Percentiles rank a stretch among this genome's conserved stretches.
These are phyloP conservation scores for Tetracladium setigerum DNA, from an alignment of 495 filamentous ascomycete species.

Conservation along the genomic window DNA sequence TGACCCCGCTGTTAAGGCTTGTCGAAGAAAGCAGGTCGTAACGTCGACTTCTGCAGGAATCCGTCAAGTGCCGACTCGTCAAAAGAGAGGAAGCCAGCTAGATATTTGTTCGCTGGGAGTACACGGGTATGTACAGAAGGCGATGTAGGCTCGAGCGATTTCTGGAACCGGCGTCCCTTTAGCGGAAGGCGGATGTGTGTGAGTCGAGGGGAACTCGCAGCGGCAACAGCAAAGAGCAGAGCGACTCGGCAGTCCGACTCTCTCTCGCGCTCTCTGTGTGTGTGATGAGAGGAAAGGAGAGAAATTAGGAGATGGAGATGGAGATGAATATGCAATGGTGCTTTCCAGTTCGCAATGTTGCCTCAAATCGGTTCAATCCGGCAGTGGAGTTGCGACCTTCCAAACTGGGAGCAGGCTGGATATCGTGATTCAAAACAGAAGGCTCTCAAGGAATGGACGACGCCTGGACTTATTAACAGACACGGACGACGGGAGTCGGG, in stretches of 20 bases:
- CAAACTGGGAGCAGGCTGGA: no score
- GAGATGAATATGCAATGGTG: no score
- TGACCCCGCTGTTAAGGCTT: slow-evolving; percentile 4
- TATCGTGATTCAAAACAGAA: slow-evolving; percentile 9
- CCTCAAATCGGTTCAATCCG: no score
- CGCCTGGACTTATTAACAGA: no score
- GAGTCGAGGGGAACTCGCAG: slow-evolving; percentile 4
- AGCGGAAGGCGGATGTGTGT: slow-evolving; percentile 4
- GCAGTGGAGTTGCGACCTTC: no score
- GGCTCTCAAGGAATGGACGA: slow-evolving; percentile 7
- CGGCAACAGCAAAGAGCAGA: neutral
- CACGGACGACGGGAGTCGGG: slow-evolving; percentile 8
- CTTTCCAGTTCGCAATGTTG: no score
- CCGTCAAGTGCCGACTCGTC: slow-evolving; percentile 14
- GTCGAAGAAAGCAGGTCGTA: slow-evolving; percentile 16
- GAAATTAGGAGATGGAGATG: no score
- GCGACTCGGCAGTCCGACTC: slow-evolving; percentile 5
- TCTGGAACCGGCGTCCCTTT: slow-evolving; percentile 15
- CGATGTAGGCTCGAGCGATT: slow-evolving; percentile 14
- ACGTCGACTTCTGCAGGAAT: slow-evolving; percentile 17
- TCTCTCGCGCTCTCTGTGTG: no score
- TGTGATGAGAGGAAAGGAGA: no score
- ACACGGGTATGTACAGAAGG: slow-evolving; percentile 14
- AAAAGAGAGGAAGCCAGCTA: neutral
- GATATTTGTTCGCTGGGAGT: slow-evolving; percentile 7